Evolutionary conservation across 2,329 filamentous ascomycete genomes (phyloP).

Genomic region (Colletotrichum sojae): DNA sequence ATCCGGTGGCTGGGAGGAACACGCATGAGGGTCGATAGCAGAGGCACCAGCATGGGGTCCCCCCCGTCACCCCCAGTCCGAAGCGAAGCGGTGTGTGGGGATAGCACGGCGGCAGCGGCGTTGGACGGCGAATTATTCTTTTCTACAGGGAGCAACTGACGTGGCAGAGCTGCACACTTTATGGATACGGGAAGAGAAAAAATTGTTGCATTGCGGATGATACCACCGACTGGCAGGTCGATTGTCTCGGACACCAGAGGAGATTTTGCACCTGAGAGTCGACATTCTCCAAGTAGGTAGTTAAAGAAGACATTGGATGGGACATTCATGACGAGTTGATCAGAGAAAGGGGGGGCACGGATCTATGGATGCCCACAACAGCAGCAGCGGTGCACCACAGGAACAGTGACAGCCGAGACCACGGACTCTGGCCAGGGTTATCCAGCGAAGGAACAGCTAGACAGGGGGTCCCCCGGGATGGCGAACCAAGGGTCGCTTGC

Average conservation of each 20-base stretch:
- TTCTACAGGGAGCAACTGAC: slow-evolving; percentile 31
- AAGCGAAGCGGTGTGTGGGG: slow-evolving; percentile 39
- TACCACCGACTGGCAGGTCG: slow-evolving; percentile 11
- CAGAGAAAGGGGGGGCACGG: not conserved
- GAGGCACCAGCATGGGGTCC: not conserved
- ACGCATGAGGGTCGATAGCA: not conserved
- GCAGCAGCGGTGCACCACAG: no score
- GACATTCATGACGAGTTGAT: not conserved
- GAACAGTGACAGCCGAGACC: not conserved
- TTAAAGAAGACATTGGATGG: not conserved
- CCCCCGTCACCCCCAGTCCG: not conserved
- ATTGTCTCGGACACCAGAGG: no score
- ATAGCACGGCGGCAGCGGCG: slow-evolving; percentile 39
- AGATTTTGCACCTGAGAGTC: no score
- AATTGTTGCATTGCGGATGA: slow-evolving; percentile 22
- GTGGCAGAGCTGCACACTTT: slow-evolving; percentile 30
- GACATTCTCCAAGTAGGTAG: not conserved
- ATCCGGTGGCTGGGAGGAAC: slow-evolving; percentile 35
- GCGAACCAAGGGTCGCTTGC: no score
- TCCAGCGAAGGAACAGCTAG: no score
- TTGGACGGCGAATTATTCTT: slow-evolving; percentile 18
- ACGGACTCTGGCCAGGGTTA: no score
- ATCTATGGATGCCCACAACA: not conserved
- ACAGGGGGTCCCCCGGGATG: no score
- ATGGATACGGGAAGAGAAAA: slow-evolving; percentile 23